Conservation (phyloP, 164 flowering plant genomes). For the Magnolia changhungtana region DNA sequence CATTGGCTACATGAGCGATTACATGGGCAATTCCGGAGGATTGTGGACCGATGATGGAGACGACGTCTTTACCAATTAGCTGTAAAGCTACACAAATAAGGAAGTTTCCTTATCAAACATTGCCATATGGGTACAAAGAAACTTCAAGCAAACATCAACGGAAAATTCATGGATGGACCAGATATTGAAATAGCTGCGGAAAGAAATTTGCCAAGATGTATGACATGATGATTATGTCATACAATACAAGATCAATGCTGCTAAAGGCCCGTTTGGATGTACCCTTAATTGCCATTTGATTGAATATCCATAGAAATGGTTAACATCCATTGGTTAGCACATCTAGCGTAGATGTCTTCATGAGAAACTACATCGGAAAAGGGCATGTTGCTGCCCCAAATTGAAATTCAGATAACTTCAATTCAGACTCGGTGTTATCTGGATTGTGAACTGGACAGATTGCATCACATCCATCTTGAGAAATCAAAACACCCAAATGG, state of each 20-base stretch:
- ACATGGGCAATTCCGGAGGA: conserved; percentile 84
- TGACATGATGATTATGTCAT: neutral
- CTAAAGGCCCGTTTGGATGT: neutral
- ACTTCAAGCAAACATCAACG: neutral
- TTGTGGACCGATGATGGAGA: conserved; percentile 86
- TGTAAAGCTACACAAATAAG: conserved; percentile 54
- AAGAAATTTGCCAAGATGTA: neutral
- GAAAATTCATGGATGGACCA: neutral
- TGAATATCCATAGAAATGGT: neutral
- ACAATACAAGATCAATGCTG: neutral
- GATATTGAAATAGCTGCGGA: neutral
- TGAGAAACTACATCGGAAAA: too few species aligned
- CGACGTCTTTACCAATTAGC: conserved; percentile 67
- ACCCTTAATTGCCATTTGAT: too few species aligned
- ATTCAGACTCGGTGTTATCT: neutral
- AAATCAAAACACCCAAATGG: neutral
- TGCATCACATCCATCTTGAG: neutral
- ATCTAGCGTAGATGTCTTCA: too few species aligned
- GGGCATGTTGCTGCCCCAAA: too few species aligned
- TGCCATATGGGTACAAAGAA: neutral
- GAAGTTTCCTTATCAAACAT: neutral
- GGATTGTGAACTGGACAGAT: neutral
- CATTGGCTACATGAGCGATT: conserved; percentile 69
- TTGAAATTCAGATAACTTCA: neutral
- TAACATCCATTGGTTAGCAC: neutral